Conservation (phyloP, 176 grass and related monocot genomes). For the Bothriochloa decipiens region DNA sequence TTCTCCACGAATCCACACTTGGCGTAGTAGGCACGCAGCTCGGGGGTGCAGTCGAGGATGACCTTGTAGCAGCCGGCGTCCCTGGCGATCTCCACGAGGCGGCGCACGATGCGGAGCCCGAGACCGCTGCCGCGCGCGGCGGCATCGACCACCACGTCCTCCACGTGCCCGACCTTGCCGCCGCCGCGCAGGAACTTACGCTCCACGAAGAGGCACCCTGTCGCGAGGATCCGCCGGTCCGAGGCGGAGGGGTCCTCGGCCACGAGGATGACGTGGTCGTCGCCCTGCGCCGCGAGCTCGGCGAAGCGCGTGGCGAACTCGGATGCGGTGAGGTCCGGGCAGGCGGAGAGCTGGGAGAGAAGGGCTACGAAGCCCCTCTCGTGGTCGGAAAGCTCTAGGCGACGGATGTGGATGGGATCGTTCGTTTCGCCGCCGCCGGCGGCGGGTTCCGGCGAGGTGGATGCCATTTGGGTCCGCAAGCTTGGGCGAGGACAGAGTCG, state of each 20-base stretch:
- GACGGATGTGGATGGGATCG: conserved; percentile 50
- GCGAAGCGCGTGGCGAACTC: conserved; percentile 72
- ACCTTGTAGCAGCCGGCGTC: conserved; percentile 83
- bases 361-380: conserved; percentile 68
- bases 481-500: not conserved
- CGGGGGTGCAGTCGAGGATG: conserved; percentile 82
- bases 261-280: conserved; percentile 83
- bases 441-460: conserved; percentile 43
- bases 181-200: conserved; percentile 77
- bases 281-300: conserved; percentile 72
- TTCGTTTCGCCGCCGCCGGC: conserved; percentile 13
- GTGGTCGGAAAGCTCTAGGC: conserved; percentile 63
- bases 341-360: conserved; percentile 74
- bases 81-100: conserved; percentile 70
- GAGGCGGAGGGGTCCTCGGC: conserved; percentile 52
- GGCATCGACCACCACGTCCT: conserved; percentile 83
- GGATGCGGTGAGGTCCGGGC: conserved; percentile 60
- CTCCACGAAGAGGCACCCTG: conserved; percentile 85
- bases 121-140: conserved; percentile 56
- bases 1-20: conserved; percentile 87
- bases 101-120: conserved; percentile 57
- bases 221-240: conserved; percentile 61
- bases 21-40: conserved; percentile 71
- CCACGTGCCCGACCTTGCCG: conserved; percentile 81
- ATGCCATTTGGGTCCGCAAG: conserved; percentile 45